A percentile compares a stretch with the other conserved stretches of the same genome.
These are phyloP conservation scores for Malus hybrid DNA, from an alignment of 331 rosid genomes.

Conservation along the genomic window DNA sequence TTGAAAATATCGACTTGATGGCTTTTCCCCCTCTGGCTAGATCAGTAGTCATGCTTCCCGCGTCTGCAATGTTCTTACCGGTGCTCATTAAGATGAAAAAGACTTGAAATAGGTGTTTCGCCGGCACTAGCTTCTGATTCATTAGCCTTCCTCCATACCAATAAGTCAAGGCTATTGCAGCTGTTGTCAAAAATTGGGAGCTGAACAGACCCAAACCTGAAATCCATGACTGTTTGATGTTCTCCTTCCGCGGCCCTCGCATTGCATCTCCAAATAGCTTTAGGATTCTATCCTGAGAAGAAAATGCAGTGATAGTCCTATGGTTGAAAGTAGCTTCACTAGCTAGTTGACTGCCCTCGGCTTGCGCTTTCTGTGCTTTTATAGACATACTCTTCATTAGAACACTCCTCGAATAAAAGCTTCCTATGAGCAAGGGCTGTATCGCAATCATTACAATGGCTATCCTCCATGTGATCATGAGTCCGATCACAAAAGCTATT, in stretches of 20 bases:
- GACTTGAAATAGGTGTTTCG: constrained; percentile 52
- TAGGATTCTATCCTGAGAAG: constrained; percentile 56
- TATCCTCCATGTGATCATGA: constrained; percentile 59
- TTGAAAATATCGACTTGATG: constrained; percentile 44
- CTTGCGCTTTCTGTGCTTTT: constrained; percentile 54
- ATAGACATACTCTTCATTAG: constrained; percentile 54
- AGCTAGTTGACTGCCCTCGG: constrained; percentile 62
- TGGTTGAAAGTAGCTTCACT: constrained; percentile 71
- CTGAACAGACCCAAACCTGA: constrained; percentile 49
- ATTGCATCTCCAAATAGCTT: constrained; percentile 43
- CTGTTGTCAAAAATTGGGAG: constrained; percentile 55
- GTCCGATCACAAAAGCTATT: constrained; percentile 43
- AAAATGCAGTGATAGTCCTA: constrained; percentile 66
- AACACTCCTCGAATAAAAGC: constrained; percentile 57
- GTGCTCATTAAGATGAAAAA: constrained; percentile 70
- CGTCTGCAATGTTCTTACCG: constrained; percentile 64
- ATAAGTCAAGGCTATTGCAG: constrained; percentile 54
- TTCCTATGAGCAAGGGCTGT: constrained; percentile 59
- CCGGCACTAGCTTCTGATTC: constrained; percentile 22
- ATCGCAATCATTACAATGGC: constrained; percentile 63
- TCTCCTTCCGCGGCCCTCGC: constrained; percentile 51
- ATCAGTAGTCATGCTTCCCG: constrained; percentile 74
- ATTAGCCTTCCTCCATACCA: constrained; percentile 78
- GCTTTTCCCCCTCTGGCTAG: constrained; percentile 65
- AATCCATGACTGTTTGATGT: constrained; percentile 66